Base-by-base conservation (phyloP, 116 monocot genomes). In the Phalaenopsis hybrid region DNA sequence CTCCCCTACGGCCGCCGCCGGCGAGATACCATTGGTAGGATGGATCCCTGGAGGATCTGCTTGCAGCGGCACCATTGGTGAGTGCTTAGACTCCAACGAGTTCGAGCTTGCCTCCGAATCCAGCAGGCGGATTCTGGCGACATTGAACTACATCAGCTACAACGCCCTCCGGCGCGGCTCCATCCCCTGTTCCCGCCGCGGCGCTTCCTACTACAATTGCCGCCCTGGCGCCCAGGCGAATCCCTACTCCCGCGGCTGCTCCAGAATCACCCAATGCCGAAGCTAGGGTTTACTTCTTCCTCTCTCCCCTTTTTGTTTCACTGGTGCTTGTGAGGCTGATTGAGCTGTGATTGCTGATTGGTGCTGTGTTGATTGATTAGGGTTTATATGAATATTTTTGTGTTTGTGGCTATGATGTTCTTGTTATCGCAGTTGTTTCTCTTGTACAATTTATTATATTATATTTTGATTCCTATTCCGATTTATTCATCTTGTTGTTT, bases 201-300 rank as follows among this genome's bases (percentile, higher is more conserved):
- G 89, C 18, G 86, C 86, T 16, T 86, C 86, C 43, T 89, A 89
- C 86, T 89, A 89, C 86, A 89, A 89, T 82, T 89, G 89, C 84
- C 81, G 82, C 78, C 82, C 86, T 50, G 89, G 89, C 18, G 86
- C 84, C 25, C 79, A 83, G 74, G 86, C 84, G 23, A 86, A 89
- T 59, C 89, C 89, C 5, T 89, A 89, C 82, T 82, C 86, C 13
- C 78, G 86, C 58, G 84, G 89, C 33, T 89, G 89, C 86, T 72
- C 76, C 21, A 76, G 70, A 15, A 89, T 89, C 86, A 84, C 86
- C 16, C 70, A 43, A 48, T 89, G 89, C 84, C 67, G 83, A 44
- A 74, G 86, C 76, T 80, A 46, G 50, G 67, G n/a, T 52, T 77
- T 77, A 16, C 21, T 75, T 75, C 75, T 37, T 23, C 13, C 13